A percentile compares a stretch with the other conserved stretches of the same genome.
phyloP scores from a whole-genome alignment of 2,329 filamentous ascomycete species.

The Paraphoma chrysanthemicola region DNA sequence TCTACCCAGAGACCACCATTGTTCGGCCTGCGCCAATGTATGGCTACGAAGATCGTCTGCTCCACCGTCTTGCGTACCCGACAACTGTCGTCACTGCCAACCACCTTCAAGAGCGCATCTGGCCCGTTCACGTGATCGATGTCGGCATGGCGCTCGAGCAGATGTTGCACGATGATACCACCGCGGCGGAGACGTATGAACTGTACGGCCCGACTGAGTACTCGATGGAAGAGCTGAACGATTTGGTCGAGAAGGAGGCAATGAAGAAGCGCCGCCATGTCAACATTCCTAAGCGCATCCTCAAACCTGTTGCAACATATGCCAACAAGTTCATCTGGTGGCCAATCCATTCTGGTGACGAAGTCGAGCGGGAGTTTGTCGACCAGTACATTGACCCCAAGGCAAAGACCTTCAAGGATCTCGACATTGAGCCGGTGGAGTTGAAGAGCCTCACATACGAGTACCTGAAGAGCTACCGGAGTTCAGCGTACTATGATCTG shows the following conservation, averaged over 20 bases:
- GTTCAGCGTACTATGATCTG: constrained; percentile 86
- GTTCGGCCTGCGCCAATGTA: constrained; percentile 94
- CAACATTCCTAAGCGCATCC: constrained; percentile 82
- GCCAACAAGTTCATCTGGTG: constrained; percentile 90
- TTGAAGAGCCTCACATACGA: constrained; percentile 88
- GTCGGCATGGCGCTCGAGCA: constrained; percentile 86
- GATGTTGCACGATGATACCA: constrained; percentile 91
- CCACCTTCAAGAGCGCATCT: constrained; percentile 89
- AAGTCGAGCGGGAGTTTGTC: constrained; percentile 90
- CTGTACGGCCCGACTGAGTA: constrained; percentile 94
- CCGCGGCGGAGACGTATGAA: constrained; percentile 89
- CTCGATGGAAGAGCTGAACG: constrained; percentile 83
- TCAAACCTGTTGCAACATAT: constrained; percentile 76
- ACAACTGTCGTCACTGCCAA: constrained; percentile 89
- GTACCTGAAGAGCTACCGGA: constrained; percentile 93
- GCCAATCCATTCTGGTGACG: constrained; percentile 80
- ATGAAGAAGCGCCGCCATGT: constrained; percentile 88
- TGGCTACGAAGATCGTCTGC: constrained; percentile 90
- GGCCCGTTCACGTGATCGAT: constrained; percentile 92
- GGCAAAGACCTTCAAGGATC: constrained; percentile 94
- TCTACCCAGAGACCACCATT: constrained; percentile 97
- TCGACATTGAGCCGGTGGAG: constrained; percentile 88
- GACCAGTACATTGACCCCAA: constrained; percentile 89
- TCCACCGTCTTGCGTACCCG: constrained; percentile 81
- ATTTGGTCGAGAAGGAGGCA: constrained; percentile 90